These are phyloP conservation scores for Neurospora sp. DNA, from an alignment of 495 filamentous ascomycete species.

Conservation along the genomic window DNA sequence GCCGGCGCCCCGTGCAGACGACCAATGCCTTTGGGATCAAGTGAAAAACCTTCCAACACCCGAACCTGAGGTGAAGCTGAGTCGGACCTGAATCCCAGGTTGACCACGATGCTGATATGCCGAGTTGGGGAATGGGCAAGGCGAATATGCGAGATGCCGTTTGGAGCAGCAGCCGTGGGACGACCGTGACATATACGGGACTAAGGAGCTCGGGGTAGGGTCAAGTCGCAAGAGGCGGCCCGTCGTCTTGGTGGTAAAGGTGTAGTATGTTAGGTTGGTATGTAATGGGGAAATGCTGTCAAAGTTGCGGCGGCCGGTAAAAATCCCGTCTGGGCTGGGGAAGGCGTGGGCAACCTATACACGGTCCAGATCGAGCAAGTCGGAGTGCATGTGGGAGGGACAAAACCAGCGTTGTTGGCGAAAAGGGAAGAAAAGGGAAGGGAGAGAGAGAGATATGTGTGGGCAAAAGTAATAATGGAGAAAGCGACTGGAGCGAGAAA, in stretches of 20 bases:
- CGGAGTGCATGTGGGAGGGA: constrained; percentile 12
- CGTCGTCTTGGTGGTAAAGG: not conserved
- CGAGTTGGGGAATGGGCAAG: not conserved
- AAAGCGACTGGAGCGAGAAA: constrained; percentile 20
- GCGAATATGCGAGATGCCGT: not conserved
- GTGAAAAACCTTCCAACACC: not conserved
- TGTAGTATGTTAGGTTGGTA: not conserved
- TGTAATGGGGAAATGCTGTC: not conserved
- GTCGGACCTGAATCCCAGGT: not conserved
- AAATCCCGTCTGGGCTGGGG: not conserved
- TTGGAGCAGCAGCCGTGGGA: not conserved
- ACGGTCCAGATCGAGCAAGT: constrained; percentile 2
- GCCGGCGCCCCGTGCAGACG: constrained; percentile 15
- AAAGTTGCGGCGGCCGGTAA: not conserved
- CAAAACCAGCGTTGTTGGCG: constrained; percentile 3
- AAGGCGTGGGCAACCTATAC: constrained; percentile 8
- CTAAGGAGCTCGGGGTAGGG: not conserved
- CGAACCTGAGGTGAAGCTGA: not conserved
- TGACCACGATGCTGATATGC: not conserved
- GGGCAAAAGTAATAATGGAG: constrained; percentile 30
- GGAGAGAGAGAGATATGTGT: constrained; percentile 18
- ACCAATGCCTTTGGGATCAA: not conserved
- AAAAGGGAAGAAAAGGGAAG: constrained; percentile 17
- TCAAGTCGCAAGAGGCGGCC: not conserved
- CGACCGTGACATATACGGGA: not conserved